A percentile compares a stretch with the other conserved stretches of the same genome.
Evolutionary conservation across 208 protist species (phyloP).

Genomic region (Acanthamoeba healyi): DNA sequence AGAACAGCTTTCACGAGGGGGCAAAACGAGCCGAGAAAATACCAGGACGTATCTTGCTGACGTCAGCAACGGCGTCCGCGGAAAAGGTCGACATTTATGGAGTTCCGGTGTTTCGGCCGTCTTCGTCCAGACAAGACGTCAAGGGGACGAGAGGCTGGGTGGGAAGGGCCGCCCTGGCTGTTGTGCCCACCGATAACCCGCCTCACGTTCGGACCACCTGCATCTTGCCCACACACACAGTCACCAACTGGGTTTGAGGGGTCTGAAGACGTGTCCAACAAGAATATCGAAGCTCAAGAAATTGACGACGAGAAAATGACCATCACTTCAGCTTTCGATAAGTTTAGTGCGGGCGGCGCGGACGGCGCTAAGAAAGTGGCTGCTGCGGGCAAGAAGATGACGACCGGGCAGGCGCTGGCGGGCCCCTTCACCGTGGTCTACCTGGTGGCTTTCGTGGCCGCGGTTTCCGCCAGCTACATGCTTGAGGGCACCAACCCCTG

Average conservation of each 20-base stretch:
- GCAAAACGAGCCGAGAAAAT: neutral
- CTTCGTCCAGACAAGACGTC: too few relatives aligned
- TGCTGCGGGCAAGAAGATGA: neutral
- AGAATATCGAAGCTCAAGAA: neutral
- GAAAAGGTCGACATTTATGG: too few relatives aligned
- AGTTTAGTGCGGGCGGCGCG: neutral
- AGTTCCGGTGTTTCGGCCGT: too few relatives aligned
- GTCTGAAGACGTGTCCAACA: neutral
- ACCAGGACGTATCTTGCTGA: neutral
- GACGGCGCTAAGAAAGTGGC: neutral
- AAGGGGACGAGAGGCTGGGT: too few relatives aligned
- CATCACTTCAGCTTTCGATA: neutral
- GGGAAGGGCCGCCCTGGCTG: neutral
- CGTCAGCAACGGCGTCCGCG: too few relatives aligned
- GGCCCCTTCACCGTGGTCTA: neutral
- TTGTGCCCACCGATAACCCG: neutral
- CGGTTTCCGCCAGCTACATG: neutral
- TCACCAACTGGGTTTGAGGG: neutral
- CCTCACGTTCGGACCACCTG: neutral
- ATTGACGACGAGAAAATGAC: neutral
- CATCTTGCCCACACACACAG: neutral
- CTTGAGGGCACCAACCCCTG: slow-evolving; percentile 55
- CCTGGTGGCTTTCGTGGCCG: neutral
- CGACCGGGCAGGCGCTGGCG: neutral
- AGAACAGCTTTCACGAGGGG: too few relatives aligned